Base-by-base conservation (phyloP, 2,329 filamentous ascomycete genomes). In the Penicillium sp. region DNA sequence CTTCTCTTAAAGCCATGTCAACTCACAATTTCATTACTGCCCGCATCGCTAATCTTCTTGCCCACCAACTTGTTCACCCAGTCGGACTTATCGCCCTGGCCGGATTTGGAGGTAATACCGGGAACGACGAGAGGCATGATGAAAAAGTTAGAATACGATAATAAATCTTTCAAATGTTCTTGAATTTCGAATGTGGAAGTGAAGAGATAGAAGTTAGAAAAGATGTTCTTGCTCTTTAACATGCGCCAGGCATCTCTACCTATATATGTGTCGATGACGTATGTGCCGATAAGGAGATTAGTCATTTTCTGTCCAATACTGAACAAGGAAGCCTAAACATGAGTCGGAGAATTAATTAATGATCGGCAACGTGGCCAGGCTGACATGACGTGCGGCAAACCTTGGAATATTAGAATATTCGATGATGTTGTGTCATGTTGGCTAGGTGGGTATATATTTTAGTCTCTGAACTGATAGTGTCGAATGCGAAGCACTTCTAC, bases 61-160 rank as follows among this genome's bases (percentile, higher is more conserved):
- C 79, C 78, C 47, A 77, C 69, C 31, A 81, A 69, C 65, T 79
- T 80, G 46, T 66, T 70, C 50, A 71, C 67, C 79, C 79, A 81
- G 51, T 77, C 72, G 29, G 70, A 67, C 65, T 72, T 72, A 52
- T 73, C 68, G 37, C 67, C 68, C 49, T 67, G 57, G 31, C 61
- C 60, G 45, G 68, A 67, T 6, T 26, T 26, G 26, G 26, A 8
- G 65, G 68, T 77, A 63, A 80, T 68, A 50, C 75, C 73, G 21
- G 78, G 78, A 35, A 80, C 71, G 55, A 81, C 75, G 54, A 81
- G 78, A 67, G 79, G 79, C 79, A 81, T 81, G 42, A 16, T 71
- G 57, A 31, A 3, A 4, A 10, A 43, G 4, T 37, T 21, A 1
- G 11, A 9, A 47, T 26, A 8, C 14, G 8, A 29, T 46, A 21